phyloP scores from a whole-genome alignment of 352 stramenopile genomes.

The Chrysophaeum taylorii region DNA sequence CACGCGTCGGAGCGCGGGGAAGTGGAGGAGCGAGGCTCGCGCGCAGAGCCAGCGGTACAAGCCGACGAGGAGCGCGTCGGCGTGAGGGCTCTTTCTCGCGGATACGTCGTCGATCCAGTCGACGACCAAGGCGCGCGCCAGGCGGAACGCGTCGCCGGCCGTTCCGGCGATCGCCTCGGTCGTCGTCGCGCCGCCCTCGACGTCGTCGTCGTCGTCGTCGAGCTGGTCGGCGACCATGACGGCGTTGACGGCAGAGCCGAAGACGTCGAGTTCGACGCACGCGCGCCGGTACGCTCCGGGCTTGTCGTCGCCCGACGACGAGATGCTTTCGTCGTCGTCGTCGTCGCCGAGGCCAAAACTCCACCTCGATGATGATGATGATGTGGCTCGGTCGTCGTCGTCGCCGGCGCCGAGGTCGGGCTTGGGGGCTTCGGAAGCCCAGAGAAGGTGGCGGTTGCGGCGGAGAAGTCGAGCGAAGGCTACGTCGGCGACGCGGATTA shows the following conservation, averaged over 20 bases:
- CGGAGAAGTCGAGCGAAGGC: conserved; percentile 75
- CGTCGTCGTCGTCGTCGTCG: conserved; percentile 11
- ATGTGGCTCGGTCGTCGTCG: conserved; percentile 16
- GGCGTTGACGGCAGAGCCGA: conserved; percentile 60
- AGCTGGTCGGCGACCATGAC: conserved; percentile 44
- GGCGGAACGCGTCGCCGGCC: conserved; percentile 63
- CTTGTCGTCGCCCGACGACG: conserved; percentile 63
- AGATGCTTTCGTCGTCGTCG: conserved; percentile 43
- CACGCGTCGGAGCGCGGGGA: conserved; percentile 80
- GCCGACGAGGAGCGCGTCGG: conserved; percentile 87
- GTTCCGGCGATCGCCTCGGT: background rate
- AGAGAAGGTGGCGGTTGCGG: conserved; percentile 87
- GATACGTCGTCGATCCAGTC: conserved; percentile 84
- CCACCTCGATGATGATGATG: conserved; percentile 53
- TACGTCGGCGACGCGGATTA: conserved; percentile 79
- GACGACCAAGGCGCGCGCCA: conserved; percentile 78
- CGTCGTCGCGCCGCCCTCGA: background rate
- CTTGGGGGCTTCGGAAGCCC: conserved; percentile 70
- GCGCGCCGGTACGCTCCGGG: conserved; percentile 76
- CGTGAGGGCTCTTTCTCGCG: conserved; percentile 70
- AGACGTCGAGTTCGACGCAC: conserved; percentile 68
- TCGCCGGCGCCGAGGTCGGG: conserved; percentile 75
- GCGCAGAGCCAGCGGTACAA: conserved; percentile 87
- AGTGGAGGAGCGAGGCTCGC: conserved; percentile 74
- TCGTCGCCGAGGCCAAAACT: no score